phyloP scores from a whole-genome alignment of 768 basidiomycete species.

The Naganishia randhawae region DNA sequence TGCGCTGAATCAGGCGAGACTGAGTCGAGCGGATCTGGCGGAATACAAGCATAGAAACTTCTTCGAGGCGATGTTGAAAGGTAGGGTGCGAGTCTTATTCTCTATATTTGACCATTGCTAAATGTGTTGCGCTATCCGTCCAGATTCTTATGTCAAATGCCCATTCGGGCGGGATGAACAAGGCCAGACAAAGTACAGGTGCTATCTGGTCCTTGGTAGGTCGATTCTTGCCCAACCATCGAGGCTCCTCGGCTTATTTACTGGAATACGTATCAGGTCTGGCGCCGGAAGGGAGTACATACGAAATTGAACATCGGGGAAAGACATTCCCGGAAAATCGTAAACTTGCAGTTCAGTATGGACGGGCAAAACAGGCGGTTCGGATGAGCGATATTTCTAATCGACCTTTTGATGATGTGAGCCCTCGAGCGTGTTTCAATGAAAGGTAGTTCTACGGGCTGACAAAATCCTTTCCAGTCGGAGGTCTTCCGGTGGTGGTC shows the following conservation, averaged over 20 bases:
- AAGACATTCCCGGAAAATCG: slow-evolving; percentile 57
- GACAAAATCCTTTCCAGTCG: slow-evolving; percentile 54
- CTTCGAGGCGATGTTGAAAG: slow-evolving; percentile 78
- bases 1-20: slow-evolving; percentile 62
- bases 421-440: slow-evolving; percentile 50
- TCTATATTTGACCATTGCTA: background rate
- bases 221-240: slow-evolving; percentile 25
- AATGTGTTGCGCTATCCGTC: background rate
- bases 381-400: slow-evolving; percentile 87
- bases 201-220: slow-evolving; percentile 75
- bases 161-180: slow-evolving; percentile 64
- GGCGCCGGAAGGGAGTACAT: slow-evolving; percentile 34
- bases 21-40: slow-evolving; percentile 69
- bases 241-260: background rate
- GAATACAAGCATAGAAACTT: slow-evolving; percentile 71
- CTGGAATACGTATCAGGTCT: slow-evolving; percentile 28
- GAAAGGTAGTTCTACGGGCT: too few species aligned
- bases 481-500: slow-evolving; percentile 62
- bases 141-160: slow-evolving; percentile 83
- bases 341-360: slow-evolving; percentile 71
- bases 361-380: slow-evolving; percentile 61
- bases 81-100: slow-evolving; percentile 52
- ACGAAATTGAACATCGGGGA: slow-evolving; percentile 44
- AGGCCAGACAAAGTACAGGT: slow-evolving; percentile 65
- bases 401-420: slow-evolving; percentile 60